Evolutionary conservation across 1,284 basidiomycete genomes (phyloP).

Genomic region (Fomitopsis palustris): DNA sequence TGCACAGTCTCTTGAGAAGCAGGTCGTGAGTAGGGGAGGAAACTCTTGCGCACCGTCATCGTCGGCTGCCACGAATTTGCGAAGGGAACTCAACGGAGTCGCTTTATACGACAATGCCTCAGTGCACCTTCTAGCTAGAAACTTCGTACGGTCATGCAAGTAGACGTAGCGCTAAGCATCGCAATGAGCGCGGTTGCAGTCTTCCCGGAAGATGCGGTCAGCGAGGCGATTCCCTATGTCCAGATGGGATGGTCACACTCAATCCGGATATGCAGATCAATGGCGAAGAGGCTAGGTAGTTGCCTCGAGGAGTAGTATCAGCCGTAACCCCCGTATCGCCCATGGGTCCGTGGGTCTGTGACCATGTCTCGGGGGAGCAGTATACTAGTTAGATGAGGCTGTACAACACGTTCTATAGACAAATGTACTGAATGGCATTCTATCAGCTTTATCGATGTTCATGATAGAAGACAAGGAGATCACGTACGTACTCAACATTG

Average conservation of each 20-base stretch:
- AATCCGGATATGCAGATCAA: neutral
- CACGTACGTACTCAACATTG: neutral
- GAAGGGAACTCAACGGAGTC: no score
- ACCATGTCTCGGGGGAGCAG: no score
- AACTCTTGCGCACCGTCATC: neutral
- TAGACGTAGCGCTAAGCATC: neutral
- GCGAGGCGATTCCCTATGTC: neutral
- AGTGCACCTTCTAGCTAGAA: no score
- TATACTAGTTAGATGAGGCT: neutral
- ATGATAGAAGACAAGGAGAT: neutral
- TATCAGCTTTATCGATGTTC: neutral
- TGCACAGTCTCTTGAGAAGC: neutral
- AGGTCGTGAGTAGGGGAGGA: neutral
- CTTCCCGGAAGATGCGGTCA: no score
- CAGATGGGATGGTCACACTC: neutral
- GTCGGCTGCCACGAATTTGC: neutral
- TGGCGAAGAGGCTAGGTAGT: neutral
- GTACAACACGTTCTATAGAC: neutral
- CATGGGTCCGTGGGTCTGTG: no score
- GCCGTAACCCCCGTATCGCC: neutral
- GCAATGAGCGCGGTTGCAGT: no score
- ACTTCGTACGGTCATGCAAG: neutral
- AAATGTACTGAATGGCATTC: neutral
- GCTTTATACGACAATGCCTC: no score
- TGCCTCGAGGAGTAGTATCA: neutral